Conservation (phyloP, 257 asterid species). For the Verbena officinalis region DNA sequence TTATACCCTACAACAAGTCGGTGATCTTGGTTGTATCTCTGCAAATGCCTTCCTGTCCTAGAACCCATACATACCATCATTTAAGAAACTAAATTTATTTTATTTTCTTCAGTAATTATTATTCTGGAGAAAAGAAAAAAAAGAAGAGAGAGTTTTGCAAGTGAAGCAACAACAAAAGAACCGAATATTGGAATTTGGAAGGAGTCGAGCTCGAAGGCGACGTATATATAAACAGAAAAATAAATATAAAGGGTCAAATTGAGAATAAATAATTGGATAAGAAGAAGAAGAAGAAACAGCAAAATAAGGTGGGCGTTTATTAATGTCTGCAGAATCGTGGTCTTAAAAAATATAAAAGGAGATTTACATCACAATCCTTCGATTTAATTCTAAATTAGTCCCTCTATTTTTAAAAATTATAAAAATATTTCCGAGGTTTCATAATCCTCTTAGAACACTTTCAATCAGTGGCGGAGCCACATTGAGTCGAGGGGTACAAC, state of each 20-base stretch:
- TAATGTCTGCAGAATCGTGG: neutral
- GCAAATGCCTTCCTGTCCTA: constrained; percentile 72
- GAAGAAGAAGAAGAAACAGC: neutral
- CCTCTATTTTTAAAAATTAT: too few species aligned
- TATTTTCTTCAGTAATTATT: neutral
- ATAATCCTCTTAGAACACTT: too few species aligned
- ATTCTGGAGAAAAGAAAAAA: neutral
- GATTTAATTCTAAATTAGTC: too few species aligned
- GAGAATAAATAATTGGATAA: constrained; percentile 1
- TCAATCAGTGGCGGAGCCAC: too few species aligned
- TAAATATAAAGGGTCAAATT: neutral
- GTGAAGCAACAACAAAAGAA: neutral
- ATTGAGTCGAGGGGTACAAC: too few species aligned
- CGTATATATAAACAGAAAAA: neutral
- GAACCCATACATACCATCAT: constrained; percentile 54
- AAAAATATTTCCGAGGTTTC: too few species aligned
- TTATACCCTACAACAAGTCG: constrained; percentile 70
- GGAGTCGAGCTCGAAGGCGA: neutral
- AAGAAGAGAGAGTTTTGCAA: neutral
- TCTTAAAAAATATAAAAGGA: too few species aligned
- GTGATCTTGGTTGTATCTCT: constrained; percentile 64
- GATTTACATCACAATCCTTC: too few species aligned
- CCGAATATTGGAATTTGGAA: neutral
- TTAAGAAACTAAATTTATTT: neutral
- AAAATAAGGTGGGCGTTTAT: constrained; percentile 31